Evolutionary conservation across 1,284 basidiomycete species (phyloP).

Genomic region (Ustilago trichophora): DNA sequence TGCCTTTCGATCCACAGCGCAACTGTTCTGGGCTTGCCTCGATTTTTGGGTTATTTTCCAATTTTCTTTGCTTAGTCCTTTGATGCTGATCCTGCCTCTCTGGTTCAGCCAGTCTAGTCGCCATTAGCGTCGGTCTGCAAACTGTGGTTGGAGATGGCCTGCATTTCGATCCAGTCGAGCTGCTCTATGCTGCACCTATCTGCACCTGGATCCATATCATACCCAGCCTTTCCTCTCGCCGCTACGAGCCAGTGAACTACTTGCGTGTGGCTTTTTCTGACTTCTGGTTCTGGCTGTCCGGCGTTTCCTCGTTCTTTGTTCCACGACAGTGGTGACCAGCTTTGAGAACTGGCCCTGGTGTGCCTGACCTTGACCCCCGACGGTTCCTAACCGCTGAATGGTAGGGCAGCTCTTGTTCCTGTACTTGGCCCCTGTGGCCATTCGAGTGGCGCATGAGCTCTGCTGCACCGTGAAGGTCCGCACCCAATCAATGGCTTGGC

Average conservation of each 20-base stretch:
- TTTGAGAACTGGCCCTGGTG: background rate
- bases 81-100: too few species aligned
- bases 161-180: slow-evolving; percentile 6
- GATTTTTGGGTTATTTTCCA: background rate
- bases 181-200: background rate
- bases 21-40: slow-evolving; percentile 1
- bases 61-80: background rate
- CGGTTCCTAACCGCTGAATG: background rate
- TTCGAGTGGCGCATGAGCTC: slow-evolving; percentile 12
- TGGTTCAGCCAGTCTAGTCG: background rate
- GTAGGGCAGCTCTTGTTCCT: too few species aligned
- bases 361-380: slow-evolving; percentile 8
- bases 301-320: slow-evolving; percentile 4
- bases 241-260: too few species aligned
- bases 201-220: slow-evolving; percentile 6
- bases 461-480: slow-evolving; percentile 1
- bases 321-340: too few species aligned
- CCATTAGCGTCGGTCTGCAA: slow-evolving; percentile 1
- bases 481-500: slow-evolving; percentile 15
- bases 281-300: slow-evolving; percentile 3
- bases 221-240: slow-evolving; percentile 3
- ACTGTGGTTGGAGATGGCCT: slow-evolving; percentile 1
- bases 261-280: background rate
- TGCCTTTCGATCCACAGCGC: background rate
- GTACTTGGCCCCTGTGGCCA: background rate